Evolutionary conservation across 2,329 filamentous ascomycete genomes (phyloP).

Genomic region (Trichoderma guizhouense): DNA sequence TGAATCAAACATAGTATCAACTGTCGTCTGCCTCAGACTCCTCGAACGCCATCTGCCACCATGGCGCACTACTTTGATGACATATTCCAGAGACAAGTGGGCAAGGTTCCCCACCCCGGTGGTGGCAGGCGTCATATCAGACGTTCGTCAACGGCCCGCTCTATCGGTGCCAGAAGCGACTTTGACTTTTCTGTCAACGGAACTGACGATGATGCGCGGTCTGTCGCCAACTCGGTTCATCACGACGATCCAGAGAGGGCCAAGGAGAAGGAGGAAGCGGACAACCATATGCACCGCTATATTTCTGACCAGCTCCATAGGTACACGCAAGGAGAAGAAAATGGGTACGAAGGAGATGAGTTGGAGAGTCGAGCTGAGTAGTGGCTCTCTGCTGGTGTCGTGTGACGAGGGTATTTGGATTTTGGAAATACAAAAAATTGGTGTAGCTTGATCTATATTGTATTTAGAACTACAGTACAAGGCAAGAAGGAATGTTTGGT

Average conservation of each 20-base stretch:
- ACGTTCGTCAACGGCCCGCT: slow-evolving; percentile 77
- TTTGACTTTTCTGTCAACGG: slow-evolving; percentile 56
- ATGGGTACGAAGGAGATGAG: slow-evolving; percentile 39
- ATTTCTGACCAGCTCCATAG: slow-evolving; percentile 76
- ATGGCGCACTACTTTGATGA: slow-evolving; percentile 97
- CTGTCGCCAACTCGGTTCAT: slow-evolving; percentile 32
- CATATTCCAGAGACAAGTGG: slow-evolving; percentile 56
- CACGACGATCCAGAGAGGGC: slow-evolving; percentile 42
- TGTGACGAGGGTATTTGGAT: neutral
- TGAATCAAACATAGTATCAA: slow-evolving; percentile 59
- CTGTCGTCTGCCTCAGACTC: slow-evolving; percentile 89
- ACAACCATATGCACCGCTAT: slow-evolving; percentile 74
- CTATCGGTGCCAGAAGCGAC: slow-evolving; percentile 80
- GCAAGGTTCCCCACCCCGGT: slow-evolving; percentile 35
- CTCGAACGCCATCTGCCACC: slow-evolving; percentile 76
- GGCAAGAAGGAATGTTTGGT: neutral
- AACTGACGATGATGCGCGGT: slow-evolving; percentile 39
- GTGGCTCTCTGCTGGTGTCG: neutral
- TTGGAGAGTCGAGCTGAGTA: slow-evolving; percentile 41
- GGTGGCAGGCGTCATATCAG: slow-evolving; percentile 56
- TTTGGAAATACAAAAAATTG: neutral
- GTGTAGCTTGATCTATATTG: neutral
- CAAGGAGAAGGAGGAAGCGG: slow-evolving; percentile 51
- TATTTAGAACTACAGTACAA: neutral
- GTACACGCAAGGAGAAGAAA: slow-evolving; percentile 46